Evolutionary conservation across 176 grass and related monocot genomes (phyloP).

Genomic region (Guadua angustifolia): DNA sequence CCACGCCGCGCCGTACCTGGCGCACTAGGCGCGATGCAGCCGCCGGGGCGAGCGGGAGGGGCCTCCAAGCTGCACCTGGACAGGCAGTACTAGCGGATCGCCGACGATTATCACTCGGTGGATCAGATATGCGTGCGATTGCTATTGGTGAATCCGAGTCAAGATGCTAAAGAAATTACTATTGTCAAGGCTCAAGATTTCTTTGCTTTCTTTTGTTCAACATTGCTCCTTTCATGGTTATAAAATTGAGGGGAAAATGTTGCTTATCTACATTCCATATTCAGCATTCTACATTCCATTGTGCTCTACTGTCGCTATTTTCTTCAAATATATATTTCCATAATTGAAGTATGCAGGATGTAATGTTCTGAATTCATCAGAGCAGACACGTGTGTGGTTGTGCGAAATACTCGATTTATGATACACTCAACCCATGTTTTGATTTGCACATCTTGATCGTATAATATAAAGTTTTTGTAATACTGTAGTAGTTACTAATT

Average conservation of each 20-base stretch:
- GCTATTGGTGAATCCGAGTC: too few species aligned
- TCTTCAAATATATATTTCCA: background rate
- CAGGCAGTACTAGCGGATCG: too few species aligned
- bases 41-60: too few species aligned
- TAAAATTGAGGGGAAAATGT: background rate
- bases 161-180: too few species aligned
- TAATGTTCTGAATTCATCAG: background rate
- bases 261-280: background rate
- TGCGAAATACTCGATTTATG: conserved; percentile 23
- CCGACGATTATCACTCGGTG: too few species aligned
- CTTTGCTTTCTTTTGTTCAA: too few species aligned
- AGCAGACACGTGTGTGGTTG: background rate
- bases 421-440: background rate
- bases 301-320: background rate
- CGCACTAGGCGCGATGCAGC: too few species aligned
- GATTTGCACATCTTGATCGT: background rate
- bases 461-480: background rate
- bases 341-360: background rate
- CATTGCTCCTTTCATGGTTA: conserved; percentile 10
- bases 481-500: background rate
- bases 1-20: too few species aligned
- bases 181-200: too few species aligned
- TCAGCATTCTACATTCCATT: background rate
- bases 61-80: too few species aligned
- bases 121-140: too few species aligned